A percentile compares a stretch with the other conserved stretches of the same genome.
phyloP scores from a whole-genome alignment of 192 early-diverging fungal species.

The Backusella tuberculispora region DNA sequence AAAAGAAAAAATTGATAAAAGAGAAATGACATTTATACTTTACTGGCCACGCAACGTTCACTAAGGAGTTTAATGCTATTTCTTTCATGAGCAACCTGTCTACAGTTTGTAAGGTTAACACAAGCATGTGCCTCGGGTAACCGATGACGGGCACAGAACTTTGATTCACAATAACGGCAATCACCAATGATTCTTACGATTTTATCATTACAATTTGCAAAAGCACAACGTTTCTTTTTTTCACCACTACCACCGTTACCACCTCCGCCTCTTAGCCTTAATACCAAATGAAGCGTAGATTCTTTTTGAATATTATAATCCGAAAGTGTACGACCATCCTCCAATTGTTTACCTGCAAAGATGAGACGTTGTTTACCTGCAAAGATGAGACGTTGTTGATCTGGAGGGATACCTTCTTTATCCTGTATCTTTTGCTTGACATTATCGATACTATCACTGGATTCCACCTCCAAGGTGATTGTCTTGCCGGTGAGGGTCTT shows the following conservation, averaged over 20 bases:
- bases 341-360: slow-evolving; percentile 99
- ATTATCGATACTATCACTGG: slow-evolving; percentile 57
- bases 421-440: slow-evolving; percentile 67
- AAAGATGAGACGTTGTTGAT: slow-evolving; percentile 99
- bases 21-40: slow-evolving; percentile 52
- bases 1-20: neutral
- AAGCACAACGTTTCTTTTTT: slow-evolving; percentile 43
- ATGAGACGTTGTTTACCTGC: slow-evolving; percentile 99
- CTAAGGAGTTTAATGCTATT: slow-evolving; percentile 60
- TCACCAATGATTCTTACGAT: slow-evolving; percentile 71
- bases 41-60: slow-evolving; percentile 73
- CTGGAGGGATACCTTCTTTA: slow-evolving; percentile 87
- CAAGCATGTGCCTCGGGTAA: slow-evolving; percentile 77
- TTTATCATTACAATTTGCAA: slow-evolving; percentile 51
- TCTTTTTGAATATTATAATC: slow-evolving; percentile 99
- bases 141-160: slow-evolving; percentile 72
- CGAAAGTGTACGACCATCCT: slow-evolving; percentile 95
- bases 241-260: neutral
- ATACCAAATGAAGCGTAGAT: slow-evolving; percentile 95
- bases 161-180: slow-evolving; percentile 64
- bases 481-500: slow-evolving; percentile 70
- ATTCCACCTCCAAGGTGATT: slow-evolving; percentile 65
- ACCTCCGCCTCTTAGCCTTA: slow-evolving; percentile 90
- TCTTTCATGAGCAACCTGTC: slow-evolving; percentile 58
- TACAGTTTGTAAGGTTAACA: slow-evolving; percentile 63